phyloP scores from a whole-genome alignment of 192 early-diverging fungal species.

The Umbelopsis isabellina region DNA sequence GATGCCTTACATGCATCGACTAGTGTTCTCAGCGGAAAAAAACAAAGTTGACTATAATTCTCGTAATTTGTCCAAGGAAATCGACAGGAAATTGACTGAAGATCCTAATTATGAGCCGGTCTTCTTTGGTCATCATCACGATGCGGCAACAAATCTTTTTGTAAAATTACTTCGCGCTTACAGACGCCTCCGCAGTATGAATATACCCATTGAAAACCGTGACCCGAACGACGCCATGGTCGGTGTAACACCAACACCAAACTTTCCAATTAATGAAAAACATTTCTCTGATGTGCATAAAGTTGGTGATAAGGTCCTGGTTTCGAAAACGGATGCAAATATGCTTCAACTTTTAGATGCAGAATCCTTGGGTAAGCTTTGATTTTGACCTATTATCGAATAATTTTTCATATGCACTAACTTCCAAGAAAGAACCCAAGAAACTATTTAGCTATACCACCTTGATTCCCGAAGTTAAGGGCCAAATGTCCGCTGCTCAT shows the following conservation, averaged over 20 bases:
- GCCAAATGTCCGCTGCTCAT: constrained; percentile 32
- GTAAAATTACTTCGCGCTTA: neutral
- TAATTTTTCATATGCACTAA: neutral
- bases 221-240: constrained; percentile 6
- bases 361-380: constrained; percentile 34
- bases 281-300: constrained; percentile 7
- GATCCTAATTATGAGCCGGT: neutral
- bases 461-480: neutral
- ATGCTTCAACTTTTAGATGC: constrained; percentile 34
- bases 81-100: constrained; percentile 21
- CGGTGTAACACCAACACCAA: constrained; percentile 36
- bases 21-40: constrained; percentile 22
- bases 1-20: constrained; percentile 32
- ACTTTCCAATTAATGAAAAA: constrained; percentile 28
- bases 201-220: neutral
- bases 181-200: neutral
- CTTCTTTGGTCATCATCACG: constrained; percentile 27
- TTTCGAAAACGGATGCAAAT: constrained; percentile 43
- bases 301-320: constrained; percentile 17
- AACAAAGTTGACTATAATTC: constrained; percentile 33
- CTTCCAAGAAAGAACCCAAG: constrained; percentile 3
- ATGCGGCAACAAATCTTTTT: neutral
- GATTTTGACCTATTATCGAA: neutral
- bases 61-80: constrained; percentile 22
- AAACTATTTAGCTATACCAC: constrained; percentile 21